Evolutionary conservation across 1,139 yeast genomes (phyloP).

Genomic region (Saccharomyces hybrid): DNA sequence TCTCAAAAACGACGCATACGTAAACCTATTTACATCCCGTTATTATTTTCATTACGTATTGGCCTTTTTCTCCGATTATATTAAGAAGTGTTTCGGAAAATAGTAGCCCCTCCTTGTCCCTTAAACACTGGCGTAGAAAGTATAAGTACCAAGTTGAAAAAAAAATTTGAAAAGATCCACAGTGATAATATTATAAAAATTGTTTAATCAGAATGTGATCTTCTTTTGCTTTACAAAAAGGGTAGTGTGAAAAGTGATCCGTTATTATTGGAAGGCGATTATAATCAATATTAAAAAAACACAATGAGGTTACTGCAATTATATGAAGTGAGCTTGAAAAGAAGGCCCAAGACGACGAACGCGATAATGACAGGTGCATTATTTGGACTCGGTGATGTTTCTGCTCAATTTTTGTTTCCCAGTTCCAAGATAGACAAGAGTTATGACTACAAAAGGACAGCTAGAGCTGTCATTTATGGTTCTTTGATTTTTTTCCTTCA

Average conservation of each 20-base stretch:
- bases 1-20: background rate
- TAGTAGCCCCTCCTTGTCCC: background rate
- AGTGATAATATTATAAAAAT: background rate
- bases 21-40: background rate
- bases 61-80: background rate
- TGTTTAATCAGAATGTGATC: background rate
- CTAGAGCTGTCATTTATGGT: conserved; percentile 67
- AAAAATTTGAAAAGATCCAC: background rate
- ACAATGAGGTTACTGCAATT: conserved; percentile 27
- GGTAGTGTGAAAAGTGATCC: background rate
- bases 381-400: conserved; percentile 66
- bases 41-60: background rate
- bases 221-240: background rate
- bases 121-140: background rate
- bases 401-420: conserved; percentile 60
- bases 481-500: conserved; percentile 70
- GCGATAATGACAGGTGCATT: conserved; percentile 51
- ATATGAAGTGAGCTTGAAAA: conserved; percentile 39
- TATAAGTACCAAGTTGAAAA: background rate
- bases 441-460: conserved; percentile 45
- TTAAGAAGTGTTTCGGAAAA: background rate
- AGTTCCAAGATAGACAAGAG: conserved; percentile 17
- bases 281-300: background rate
- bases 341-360: conserved; percentile 48
- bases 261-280: background rate